Evolutionary conservation across 2,329 filamentous ascomycete species (phyloP).

Genomic region (Ceratocystis huliohia): DNA sequence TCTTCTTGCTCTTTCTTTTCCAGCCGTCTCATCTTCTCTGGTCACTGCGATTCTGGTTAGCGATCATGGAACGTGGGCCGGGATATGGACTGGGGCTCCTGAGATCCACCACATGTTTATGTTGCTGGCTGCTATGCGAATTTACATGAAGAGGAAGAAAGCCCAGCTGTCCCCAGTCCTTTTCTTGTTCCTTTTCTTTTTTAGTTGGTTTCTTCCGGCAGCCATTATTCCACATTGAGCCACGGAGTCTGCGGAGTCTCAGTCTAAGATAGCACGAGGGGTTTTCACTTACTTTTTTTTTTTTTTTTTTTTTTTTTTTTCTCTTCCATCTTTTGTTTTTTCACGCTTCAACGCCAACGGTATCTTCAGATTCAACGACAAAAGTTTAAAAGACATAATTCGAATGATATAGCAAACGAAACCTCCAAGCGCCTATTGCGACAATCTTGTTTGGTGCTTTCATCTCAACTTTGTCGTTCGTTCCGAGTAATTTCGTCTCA

Average conservation of each 20-base stretch:
- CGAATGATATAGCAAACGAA: background rate
- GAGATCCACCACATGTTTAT: background rate
- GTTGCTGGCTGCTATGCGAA: background rate
- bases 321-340: conserved; percentile 4
- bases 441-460: conserved; percentile 19
- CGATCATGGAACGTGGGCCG: background rate
- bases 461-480: conserved; percentile 19
- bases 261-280: background rate
- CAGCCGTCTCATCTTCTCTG: conserved; percentile 8
- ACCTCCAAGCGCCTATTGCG: conserved; percentile 4
- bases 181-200: background rate
- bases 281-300: background rate
- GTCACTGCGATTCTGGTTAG: background rate
- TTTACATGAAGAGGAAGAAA: background rate
- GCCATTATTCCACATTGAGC: background rate
- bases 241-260: background rate
- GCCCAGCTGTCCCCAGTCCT: background rate
- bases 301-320: background rate
- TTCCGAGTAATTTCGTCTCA: background rate
- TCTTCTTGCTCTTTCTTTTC: background rate
- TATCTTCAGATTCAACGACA: background rate
- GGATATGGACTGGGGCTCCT: background rate
- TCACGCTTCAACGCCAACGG: background rate
- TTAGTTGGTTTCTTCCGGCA: background rate
- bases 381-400: background rate